Evolutionary conservation across 345 rosid species (phyloP), one percentile per base, ranked within the genome.

Genomic region (Eucalyptus globulus): DNA sequence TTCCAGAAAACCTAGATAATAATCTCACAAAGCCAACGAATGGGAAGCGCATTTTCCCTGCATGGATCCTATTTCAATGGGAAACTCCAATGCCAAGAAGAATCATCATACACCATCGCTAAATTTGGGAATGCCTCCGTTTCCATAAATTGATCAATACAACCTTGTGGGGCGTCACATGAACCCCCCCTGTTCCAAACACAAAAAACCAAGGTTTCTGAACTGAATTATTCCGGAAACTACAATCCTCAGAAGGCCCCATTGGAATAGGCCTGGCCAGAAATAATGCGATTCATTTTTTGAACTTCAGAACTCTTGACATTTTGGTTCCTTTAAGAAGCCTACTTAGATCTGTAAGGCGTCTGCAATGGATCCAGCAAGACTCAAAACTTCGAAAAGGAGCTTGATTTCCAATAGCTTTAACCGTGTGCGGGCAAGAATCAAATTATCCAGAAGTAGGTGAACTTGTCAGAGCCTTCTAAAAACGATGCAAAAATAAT

Each of bases 361-460:
- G 89, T 96, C 95, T 5, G 99, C 98, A 72, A 98, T 96, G 87
- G 98, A 97, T 89, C 95, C 98, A 1, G 99, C 98, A 19, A 98
- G 99, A 91, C 98, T 97, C 92, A 98, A 89, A 87, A 98, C 93
- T 93, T 97, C 98, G 43, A 98, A 98, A n/a, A 81, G 99, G 99
- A 92, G 98, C 93, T 88, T 87, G 93, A 91, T 95, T 95, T 85
- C 90, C 95, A 54, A 98, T 91, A 81, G 99, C 94, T 86, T 96
- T 93, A 88, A 97, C 99, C 13, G 99, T 97, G 27, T 54, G 92
- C 5, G 99, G 98, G 91, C 99, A 98, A 54, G 99, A 98, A 90
- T 98, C 99, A n/a, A 5, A 99, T 97, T 89, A 97, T 98, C 99
- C 99, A 97, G 88, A 98, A 98, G 94, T 94, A 93, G 69, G 95